A percentile compares a stretch with the other conserved stretches of the same genome.
Conservation (phyloP, 352 stramenopile species). For the Pythium plurisporium region DNA sequence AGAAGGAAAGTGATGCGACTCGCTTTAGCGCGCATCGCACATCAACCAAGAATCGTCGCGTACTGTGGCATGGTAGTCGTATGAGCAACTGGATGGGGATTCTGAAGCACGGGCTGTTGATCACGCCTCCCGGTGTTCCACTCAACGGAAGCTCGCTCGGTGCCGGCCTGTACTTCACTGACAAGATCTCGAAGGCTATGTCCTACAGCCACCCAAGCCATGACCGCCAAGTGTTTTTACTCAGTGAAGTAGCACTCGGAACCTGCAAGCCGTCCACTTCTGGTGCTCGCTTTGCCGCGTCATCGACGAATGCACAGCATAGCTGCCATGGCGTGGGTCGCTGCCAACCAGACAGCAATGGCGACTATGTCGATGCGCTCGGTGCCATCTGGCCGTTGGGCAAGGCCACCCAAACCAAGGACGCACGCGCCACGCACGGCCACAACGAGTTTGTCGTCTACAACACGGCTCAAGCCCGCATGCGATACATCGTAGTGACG, state of each 20-base stretch:
- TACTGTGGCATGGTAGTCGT: slow-evolving; percentile 86
- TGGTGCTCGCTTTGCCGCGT: not conserved
- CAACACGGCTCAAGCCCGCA: slow-evolving; percentile 71
- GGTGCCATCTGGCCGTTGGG: slow-evolving; percentile 66
- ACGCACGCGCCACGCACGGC: slow-evolving; percentile 43
- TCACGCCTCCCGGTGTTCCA: slow-evolving; percentile 70
- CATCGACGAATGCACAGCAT: slow-evolving; percentile 28
- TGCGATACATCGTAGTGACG: slow-evolving; percentile 71
- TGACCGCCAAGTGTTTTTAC: slow-evolving; percentile 44
- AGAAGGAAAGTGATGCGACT: slow-evolving; percentile 41
- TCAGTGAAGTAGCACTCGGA: slow-evolving; percentile 70
- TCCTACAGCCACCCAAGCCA: slow-evolving; percentile 61
- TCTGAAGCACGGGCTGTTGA: slow-evolving; percentile 70
- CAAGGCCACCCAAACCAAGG: slow-evolving; percentile 44
- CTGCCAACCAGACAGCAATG: slow-evolving; percentile 42
- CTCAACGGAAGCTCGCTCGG: slow-evolving; percentile 77
- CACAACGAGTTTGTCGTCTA: slow-evolving; percentile 88
- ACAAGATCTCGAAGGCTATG: slow-evolving; percentile 76
- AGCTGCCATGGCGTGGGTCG: slow-evolving; percentile 69
- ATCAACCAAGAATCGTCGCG: slow-evolving; percentile 50
- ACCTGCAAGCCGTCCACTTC: slow-evolving; percentile 39
- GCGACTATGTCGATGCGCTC: slow-evolving; percentile 49
- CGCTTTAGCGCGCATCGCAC: slow-evolving; percentile 48
- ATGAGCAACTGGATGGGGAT: slow-evolving; percentile 84
- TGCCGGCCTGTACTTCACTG: slow-evolving; percentile 86